These are phyloP conservation scores for Harrya chromipes DNA, from an alignment of 768 basidiomycete genomes.

Conservation along the genomic window DNA sequence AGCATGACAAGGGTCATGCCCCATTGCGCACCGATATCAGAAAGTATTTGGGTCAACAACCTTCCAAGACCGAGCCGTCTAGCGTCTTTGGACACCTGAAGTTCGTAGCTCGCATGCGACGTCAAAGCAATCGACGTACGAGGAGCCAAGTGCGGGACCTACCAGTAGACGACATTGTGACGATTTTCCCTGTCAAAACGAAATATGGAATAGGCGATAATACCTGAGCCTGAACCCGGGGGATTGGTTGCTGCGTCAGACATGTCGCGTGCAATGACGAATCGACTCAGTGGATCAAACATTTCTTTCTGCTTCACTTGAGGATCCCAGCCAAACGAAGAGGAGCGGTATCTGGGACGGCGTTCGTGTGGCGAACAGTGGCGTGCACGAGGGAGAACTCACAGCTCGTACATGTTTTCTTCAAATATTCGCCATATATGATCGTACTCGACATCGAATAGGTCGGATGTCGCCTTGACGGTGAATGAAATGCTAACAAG, in stretches of 20 bases:
- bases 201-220: constrained; percentile 53
- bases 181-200: constrained; percentile 70
- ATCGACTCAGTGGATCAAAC: constrained; percentile 59
- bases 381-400: constrained; percentile 2
- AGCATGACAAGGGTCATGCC: constrained; percentile 70
- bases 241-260: neutral
- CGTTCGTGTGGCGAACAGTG: neutral
- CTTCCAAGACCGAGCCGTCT: constrained; percentile 60
- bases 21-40: constrained; percentile 48
- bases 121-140: neutral
- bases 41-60: constrained; percentile 47
- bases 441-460: constrained; percentile 36
- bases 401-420: constrained; percentile 55
- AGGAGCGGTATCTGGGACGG: constrained; percentile 47
- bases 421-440: constrained; percentile 53
- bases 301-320: constrained; percentile 53
- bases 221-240: constrained; percentile 14
- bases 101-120: constrained; percentile 58
- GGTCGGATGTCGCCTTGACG: constrained; percentile 26
- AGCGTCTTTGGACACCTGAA: constrained; percentile 51
- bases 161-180: constrained; percentile 72
- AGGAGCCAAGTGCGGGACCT: constrained; percentile 7
- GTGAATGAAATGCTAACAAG: constrained; percentile 23
- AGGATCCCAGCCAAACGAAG: constrained; percentile 69
- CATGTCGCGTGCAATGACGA: constrained; percentile 42